A percentile compares a stretch with the other conserved stretches of the same genome.
phyloP scores from a whole-genome alignment of 805 yeast genomes.

The Saccharomycopsis babjevae region DNA sequence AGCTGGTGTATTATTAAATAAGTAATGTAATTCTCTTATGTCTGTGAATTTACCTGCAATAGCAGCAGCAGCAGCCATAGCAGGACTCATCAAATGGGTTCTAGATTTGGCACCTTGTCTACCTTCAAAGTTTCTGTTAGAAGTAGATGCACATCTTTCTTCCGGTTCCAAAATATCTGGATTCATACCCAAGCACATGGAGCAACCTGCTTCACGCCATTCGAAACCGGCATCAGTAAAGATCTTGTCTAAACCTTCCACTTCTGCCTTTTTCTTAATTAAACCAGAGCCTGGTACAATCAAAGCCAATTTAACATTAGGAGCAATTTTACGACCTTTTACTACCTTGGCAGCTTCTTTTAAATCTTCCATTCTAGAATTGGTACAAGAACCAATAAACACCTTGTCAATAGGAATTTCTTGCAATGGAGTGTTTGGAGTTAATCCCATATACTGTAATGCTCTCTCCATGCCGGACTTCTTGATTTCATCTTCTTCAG shows the following conservation, averaged over 20 bases:
- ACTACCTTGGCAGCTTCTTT: conserved; percentile 93
- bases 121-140: conserved; percentile 97
- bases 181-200: conserved; percentile 99
- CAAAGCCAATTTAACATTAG: conserved; percentile 67
- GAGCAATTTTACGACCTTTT: conserved; percentile 80
- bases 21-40: conserved; percentile 70
- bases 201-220: conserved; percentile 99
- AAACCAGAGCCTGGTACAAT: conserved; percentile 98
- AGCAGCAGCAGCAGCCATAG: conserved; percentile 99
- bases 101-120: conserved; percentile 96
- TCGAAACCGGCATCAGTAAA: conserved; percentile 90
- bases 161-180: conserved; percentile 92
- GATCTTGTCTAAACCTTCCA: conserved; percentile 86
- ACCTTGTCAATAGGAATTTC: conserved; percentile 83
- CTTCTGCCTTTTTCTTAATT: conserved; percentile 87
- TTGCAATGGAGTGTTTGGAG: conserved; percentile 67
- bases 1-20: conserved; percentile 40
- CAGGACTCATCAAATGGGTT: conserved; percentile 97
- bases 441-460: conserved; percentile 82
- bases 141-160: conserved; percentile 97
- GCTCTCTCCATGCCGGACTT: conserved; percentile 86
- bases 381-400: conserved; percentile 96
- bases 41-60: conserved; percentile 84
- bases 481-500: conserved; percentile 49
- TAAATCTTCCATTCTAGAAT: conserved; percentile 93